These are phyloP conservation scores for Sporothrix schenckii DNA, from an alignment of 2,329 filamentous ascomycete genomes.

Conservation along the genomic window DNA sequence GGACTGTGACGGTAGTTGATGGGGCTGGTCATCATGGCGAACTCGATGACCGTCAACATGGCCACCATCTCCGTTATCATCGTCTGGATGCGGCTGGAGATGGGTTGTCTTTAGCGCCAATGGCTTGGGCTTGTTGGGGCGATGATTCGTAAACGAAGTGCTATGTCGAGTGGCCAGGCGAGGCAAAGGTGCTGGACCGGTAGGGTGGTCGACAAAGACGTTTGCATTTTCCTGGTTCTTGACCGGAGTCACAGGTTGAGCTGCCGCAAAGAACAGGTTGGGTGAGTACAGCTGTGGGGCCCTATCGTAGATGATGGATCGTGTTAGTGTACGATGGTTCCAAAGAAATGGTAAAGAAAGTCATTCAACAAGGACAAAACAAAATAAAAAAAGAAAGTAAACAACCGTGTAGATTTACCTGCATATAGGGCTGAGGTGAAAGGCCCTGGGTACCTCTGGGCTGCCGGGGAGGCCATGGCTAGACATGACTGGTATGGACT, in stretches of 20 bases:
- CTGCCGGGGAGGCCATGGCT: neutral
- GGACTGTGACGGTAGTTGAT: neutral
- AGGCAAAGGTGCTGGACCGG: neutral
- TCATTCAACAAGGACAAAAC: neutral
- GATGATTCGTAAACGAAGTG: neutral
- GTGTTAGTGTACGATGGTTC: neutral
- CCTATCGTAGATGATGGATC: neutral
- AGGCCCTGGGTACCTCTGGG: neutral
- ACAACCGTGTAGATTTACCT: no score
- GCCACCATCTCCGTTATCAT: neutral
- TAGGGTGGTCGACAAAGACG: neutral
- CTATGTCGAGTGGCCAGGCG: neutral
- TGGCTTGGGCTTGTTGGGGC: conserved; percentile 8
- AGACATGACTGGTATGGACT: conserved; percentile 1
- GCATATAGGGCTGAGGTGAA: neutral
- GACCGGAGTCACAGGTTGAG: neutral
- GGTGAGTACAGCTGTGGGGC: neutral
- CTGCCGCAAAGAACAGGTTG: conserved; percentile 11
- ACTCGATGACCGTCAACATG: no score
- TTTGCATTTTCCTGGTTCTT: neutral
- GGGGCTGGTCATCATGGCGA: neutral
- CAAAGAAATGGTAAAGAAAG: neutral
- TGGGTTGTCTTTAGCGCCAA: neutral
- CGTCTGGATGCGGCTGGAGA: neutral
- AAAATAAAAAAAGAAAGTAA: no score